Evolutionary conservation across 2,329 filamentous ascomycete genomes (phyloP), one percentile per base, ranked within the genome.

Genomic region (Pseudogymnoascus verrucosus): DNA sequence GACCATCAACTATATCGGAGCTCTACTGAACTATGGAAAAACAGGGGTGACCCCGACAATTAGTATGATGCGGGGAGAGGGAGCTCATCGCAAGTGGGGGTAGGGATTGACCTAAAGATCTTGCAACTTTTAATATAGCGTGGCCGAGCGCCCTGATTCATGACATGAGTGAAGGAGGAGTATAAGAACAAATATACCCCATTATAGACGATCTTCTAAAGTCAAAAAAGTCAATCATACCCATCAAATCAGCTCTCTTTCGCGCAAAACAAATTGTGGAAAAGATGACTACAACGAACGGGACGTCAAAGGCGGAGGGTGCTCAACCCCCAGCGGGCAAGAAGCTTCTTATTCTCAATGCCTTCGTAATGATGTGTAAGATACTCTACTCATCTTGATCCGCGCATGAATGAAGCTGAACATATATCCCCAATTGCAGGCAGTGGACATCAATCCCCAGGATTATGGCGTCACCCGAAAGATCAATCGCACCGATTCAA

Each of bases 401-500:
- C 21, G 19, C 21, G n/a, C 11, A 21, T 57, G 1, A 36, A 60
- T 34, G 19, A 39, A 57, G 34, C 62, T 42, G 67, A 31, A 51
- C 62, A 74, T 74, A 74, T 68, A 75, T 79, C 51, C 26, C 51
- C 28, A 57, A 57, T 57, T 34, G 51, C 68, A 79, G 76, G 78
- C 62, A 78, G 78, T 37, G 79, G 80, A 4, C 80, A 83, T 69
- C 78, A 82, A 66, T 82, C 80, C 3, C 82, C 83, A 5, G 83
- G 83, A 1, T 76, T 85, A 4, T 86, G 86, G 86, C 78, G 81
- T 37, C 86, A 89, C 68, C 87, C 86, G 1, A 77, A 84, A 14
- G 86, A 90, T 67, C 76, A 83, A 67, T 88, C 86, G 1, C 79
- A 80, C 67, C 74, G 82, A 16, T 89, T 89, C 73, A 84, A 84